Conservation (phyloP, 2,329 filamentous ascomycete species). For the Cladosporium sp. region DNA sequence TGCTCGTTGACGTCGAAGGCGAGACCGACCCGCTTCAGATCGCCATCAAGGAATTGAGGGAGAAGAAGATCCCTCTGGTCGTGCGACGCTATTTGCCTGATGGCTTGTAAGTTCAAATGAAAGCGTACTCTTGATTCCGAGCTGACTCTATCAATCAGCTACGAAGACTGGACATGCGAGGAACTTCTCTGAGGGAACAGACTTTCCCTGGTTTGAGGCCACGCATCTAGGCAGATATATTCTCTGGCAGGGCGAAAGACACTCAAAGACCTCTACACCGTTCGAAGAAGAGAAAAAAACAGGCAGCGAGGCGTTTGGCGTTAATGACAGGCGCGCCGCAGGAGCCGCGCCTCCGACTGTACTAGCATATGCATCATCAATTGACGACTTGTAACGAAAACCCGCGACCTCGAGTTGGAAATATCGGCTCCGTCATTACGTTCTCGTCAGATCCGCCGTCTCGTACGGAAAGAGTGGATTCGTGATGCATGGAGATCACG, state of each 20-base stretch:
- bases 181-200: constrained; percentile 66
- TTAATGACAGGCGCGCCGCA: constrained; percentile 7
- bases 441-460: no score
- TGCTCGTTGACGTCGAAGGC: constrained; percentile 92
- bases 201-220: not conserved
- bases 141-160: constrained; percentile 50
- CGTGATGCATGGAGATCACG: not conserved
- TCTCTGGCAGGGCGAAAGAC: not conserved
- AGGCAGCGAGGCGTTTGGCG: constrained; percentile 19
- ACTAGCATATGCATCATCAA: constrained; percentile 11
- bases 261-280: not conserved
- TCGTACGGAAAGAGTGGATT: no score
- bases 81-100: constrained; percentile 94
- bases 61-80: constrained; percentile 98
- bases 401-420: not conserved
- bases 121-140: not conserved
- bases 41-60: constrained; percentile 91
- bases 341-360: constrained; percentile 6
- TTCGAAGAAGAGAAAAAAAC: not conserved
- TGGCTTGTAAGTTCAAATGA: constrained; percentile 69
- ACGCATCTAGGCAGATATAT: no score
- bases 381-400: not conserved
- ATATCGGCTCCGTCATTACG: no score
- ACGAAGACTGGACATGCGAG: constrained; percentile 99
- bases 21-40: constrained; percentile 98